Evolutionary conservation across 2,329 filamentous ascomycete species (phyloP).

Genomic region (Neoscytalidium dimidiatum): DNA sequence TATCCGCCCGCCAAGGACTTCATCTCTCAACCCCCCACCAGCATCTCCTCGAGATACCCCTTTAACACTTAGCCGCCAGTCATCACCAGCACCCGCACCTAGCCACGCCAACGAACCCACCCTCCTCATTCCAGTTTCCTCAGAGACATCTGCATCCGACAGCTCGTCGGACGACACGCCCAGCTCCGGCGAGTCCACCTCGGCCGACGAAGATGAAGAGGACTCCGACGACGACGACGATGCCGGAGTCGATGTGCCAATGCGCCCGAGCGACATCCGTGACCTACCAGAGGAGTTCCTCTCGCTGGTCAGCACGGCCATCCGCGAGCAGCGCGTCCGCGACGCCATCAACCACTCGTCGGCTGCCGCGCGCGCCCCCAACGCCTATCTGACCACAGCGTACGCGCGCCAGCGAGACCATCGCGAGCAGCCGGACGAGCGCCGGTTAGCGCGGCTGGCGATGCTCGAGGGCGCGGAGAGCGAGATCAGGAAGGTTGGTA

Average conservation of each 20-base stretch:
- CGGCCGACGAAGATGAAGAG: conserved; percentile 9
- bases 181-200: background rate
- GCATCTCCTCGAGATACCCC: background rate
- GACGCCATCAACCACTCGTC: conserved; percentile 14
- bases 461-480: conserved; percentile 66
- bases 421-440: background rate
- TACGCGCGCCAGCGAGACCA: background rate
- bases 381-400: conserved; percentile 21
- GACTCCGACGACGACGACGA: conserved; percentile 10
- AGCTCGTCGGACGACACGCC: conserved; percentile 3
- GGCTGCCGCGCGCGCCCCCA: conserved; percentile 33
- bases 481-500: conserved; percentile 75
- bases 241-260: background rate
- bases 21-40: background rate
- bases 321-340: conserved; percentile 35
- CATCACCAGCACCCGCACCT: conserved; percentile 2
- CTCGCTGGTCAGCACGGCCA: conserved; percentile 13
- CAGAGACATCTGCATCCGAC: conserved; percentile 2
- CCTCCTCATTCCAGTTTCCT: conserved; percentile 9
- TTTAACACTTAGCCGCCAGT: background rate
- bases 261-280: conserved; percentile 9
- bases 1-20: conserved; percentile 7
- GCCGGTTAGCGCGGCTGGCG: conserved; percentile 39
- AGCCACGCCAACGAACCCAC: conserved; percentile 12
- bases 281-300: conserved; percentile 14